Evolutionary conservation across 108 stramenopile genomes (phyloP).

Genomic region (Fragilaria radians): DNA sequence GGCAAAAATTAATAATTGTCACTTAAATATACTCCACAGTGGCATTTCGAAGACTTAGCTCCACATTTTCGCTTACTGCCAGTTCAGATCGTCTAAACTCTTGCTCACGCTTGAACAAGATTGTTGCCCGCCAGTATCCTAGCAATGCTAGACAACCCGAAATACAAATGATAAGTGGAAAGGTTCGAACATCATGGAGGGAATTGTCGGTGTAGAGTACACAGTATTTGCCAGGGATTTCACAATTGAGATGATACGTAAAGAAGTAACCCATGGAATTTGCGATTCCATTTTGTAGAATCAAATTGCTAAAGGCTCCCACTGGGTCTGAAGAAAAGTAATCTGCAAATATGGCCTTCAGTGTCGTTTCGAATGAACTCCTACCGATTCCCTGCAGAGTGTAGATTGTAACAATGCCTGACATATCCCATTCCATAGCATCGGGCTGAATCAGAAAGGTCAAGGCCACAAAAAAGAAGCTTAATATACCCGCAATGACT

Average conservation of each 20-base stretch:
- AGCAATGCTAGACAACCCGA: slow-evolving; percentile 48
- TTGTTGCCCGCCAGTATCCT: slow-evolving; percentile 51
- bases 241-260: too few relatives aligned
- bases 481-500: slow-evolving; percentile 51
- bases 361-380: slow-evolving; percentile 76
- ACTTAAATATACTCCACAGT: too few relatives aligned
- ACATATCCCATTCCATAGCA: slow-evolving; percentile 29
- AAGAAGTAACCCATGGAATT: slow-evolving; percentile 62
- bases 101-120: slow-evolving; percentile 7
- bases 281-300: slow-evolving; percentile 72
- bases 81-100: too few relatives aligned
- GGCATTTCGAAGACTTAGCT: too few relatives aligned
- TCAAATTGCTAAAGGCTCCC: slow-evolving; percentile 81
- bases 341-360: slow-evolving; percentile 74
- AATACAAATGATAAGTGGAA: slow-evolving; percentile 45
- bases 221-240: too few relatives aligned
- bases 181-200: slow-evolving; percentile 53
- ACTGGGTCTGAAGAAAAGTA: slow-evolving; percentile 65
- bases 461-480: slow-evolving; percentile 45
- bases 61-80: too few relatives aligned
- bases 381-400: slow-evolving; percentile 66
- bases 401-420: slow-evolving; percentile 45
- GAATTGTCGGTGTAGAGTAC: slow-evolving; percentile 45
- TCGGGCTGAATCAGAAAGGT: slow-evolving; percentile 52
- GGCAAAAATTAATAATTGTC: too few relatives aligned